Evolutionary conservation across 2,329 filamentous ascomycete genomes (phyloP), one percentile per base, ranked within the genome.

Genomic region (Trichoderma asperellum): DNA sequence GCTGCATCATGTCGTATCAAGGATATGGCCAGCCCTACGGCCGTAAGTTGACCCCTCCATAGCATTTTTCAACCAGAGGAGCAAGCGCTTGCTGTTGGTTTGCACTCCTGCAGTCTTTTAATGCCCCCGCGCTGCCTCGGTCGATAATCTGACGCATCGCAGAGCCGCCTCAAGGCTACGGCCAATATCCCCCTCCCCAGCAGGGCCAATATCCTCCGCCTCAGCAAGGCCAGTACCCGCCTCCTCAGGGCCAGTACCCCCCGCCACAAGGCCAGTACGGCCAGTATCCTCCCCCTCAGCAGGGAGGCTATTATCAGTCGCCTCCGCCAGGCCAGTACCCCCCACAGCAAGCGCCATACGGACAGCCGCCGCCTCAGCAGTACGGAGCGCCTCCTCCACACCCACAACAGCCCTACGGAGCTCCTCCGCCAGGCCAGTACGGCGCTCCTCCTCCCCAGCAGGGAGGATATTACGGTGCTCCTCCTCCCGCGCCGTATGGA

Each of bases 101-200:
- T 49, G 34, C 49, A 53, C 29, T 5, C 4, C 21, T 18, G 29
- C 52, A 57, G 27, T 24, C 47, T 29, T 37, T 11, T 21, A 14
- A 47, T 43, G 6, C 35, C 29, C 27, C 52, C 60, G 24, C 65
- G 47, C n/a, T 29, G 24, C 27, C n/a, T 16, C 24, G 52, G 55
- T 66, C 53, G n/a, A 40, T 56, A 43, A 29, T 64, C 73, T 74
- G 57, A 76, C 71, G 61, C 57, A 37, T 52, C 43, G 24, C 69
- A 77, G 78, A 80, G 64, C 79, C 74, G 34, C 75, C 76, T 35
- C 80, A 81, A 71, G 81, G 80, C 72, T 82, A 83, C 72, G 79
- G 79, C 49, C 79, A 79, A 47, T 76, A 79, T 64, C 80, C 74
- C 70, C 74, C 73, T 18, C 71, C 75, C 16, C 63, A 76, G 72